Base-by-base conservation (phyloP, 2,329 filamentous ascomycete species). In the Stagonosporopsis cucurbitacearum region DNA sequence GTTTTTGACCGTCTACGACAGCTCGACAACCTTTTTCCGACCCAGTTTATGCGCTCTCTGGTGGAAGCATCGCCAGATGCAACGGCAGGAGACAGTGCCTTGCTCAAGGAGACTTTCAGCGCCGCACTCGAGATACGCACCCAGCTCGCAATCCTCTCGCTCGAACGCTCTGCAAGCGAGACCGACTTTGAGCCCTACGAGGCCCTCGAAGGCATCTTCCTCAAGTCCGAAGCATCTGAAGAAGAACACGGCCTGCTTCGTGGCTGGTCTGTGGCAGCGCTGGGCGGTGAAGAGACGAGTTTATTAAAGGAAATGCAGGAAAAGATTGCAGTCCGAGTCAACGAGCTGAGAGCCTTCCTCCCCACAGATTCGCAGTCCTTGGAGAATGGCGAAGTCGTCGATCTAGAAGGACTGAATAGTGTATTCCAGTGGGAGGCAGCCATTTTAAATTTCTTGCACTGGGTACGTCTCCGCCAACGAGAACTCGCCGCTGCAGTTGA, bases 41-140 rank as follows among this genome's bases (percentile, higher is more conserved):
- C 51, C 11, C 58, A 67, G 1, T 78, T 78, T 28, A 50, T 77
- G 32, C 59, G 54, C 22, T 61, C 62, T 1, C 58, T 73, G 3
- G 55, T 61, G n/a, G 54, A 54, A 30, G 53, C 42, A 1, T 25
- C 20, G 9, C 20, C 52, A 9, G 50, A 41, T 56, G 30, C 62
- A 45, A 4, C 45, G 47, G 19, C 47, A 17, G 81, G 78, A 6
- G 69, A 75, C 6, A 83, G 79, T 59, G 59, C 54, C 2, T 59
- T 84, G 6, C 57, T 73, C 12, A 44, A 77, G 47, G 60, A 77
- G 39, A 83, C 81, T 0, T 81, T 84, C 51, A 65, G 78, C 3
- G 60, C 86, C 20, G 81, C 77, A 1, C 67, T 86, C 6, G 80
- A 83, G 6, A 75, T 87, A 20, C 79, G 84, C 2, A 86, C 83